Evolutionary conservation across 2,329 filamentous ascomycete genomes (phyloP).

Genomic region (Aureobasidium sp.): DNA sequence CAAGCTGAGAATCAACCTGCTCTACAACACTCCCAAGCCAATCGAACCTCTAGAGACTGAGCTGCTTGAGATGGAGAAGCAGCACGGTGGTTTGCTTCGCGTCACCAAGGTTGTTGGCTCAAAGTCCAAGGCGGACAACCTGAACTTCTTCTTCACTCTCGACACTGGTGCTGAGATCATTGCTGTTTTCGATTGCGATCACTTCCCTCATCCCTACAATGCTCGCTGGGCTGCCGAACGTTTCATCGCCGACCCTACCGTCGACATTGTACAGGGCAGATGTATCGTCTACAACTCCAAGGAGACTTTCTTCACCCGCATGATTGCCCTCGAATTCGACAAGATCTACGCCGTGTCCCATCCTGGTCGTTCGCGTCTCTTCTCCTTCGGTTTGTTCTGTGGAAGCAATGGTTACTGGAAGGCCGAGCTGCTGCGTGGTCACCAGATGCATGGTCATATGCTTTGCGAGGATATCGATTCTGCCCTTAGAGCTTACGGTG

Average conservation of each 20-base stretch:
- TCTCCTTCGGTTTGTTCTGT: slow-evolving; percentile 41
- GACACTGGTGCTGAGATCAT: slow-evolving; percentile 38
- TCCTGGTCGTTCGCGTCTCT: slow-evolving; percentile 39
- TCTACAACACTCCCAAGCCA: slow-evolving; percentile 41
- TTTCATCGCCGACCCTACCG: slow-evolving; percentile 33
- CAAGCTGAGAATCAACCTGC: slow-evolving; percentile 38
- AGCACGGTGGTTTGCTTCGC: slow-evolving; percentile 31
- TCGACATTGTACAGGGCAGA: slow-evolving; percentile 42
- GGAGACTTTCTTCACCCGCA: slow-evolving; percentile 35
- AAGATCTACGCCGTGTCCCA: slow-evolving; percentile 45
- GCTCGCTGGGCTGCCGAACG: slow-evolving; percentile 41
- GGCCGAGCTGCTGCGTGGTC: slow-evolving; percentile 34
- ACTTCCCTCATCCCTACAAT: slow-evolving; percentile 42
- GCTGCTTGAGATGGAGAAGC: slow-evolving; percentile 30
- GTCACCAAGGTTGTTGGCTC: slow-evolving; percentile 41
- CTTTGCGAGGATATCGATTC: slow-evolving; percentile 45
- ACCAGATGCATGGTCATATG: slow-evolving; percentile 43
- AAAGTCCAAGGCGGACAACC: slow-evolving; percentile 42
- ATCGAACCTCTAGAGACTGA: slow-evolving; percentile 40
- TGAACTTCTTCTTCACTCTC: slow-evolving; percentile 40
- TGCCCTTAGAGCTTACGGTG: slow-evolving; percentile 37
- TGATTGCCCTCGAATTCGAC: slow-evolving; percentile 44
- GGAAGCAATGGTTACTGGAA: slow-evolving; percentile 44
- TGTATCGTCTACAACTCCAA: slow-evolving; percentile 41
- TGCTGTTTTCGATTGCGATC: slow-evolving; percentile 43